Percentiles rank a stretch among this genome's conserved stretches.
phyloP scores from a whole-genome alignment of 306 rosid genomes.

The Coriaria nepalensis region DNA sequence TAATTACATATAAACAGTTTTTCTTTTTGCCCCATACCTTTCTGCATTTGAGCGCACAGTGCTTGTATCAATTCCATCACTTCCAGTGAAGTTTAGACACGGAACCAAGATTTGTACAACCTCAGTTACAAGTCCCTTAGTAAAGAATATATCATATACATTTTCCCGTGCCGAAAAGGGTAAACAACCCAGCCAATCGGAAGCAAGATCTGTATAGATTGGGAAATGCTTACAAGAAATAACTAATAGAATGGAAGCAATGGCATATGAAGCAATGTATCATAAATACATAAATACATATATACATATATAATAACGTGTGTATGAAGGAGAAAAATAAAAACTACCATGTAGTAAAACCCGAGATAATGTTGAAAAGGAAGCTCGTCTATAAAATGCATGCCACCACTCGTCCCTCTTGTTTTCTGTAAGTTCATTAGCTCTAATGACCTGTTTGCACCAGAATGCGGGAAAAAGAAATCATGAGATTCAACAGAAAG shows the following conservation, averaged over 20 bases:
- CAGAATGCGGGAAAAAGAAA: slow-evolving; percentile 13
- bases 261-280: too few species aligned
- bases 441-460: slow-evolving; percentile 29
- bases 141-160: slow-evolving; percentile 72
- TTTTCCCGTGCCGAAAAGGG: slow-evolving; percentile 51
- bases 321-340: slow-evolving; percentile 5
- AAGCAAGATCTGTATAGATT: slow-evolving; percentile 62
- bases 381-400: slow-evolving; percentile 54
- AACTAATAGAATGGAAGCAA: too few species aligned
- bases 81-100: slow-evolving; percentile 38
- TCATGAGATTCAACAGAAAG: slow-evolving; percentile 1
- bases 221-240: too few species aligned
- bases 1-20: not conserved
- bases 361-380: slow-evolving; percentile 58
- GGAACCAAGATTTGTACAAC: slow-evolving; percentile 77
- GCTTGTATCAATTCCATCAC: slow-evolving; percentile 37
- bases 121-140: slow-evolving; percentile 43
- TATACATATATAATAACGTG: too few species aligned
- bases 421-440: slow-evolving; percentile 33
- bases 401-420: slow-evolving; percentile 53
- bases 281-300: too few species aligned
- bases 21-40: slow-evolving; percentile 34
- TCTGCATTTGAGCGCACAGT: slow-evolving; percentile 51
- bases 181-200: slow-evolving; percentile 78
- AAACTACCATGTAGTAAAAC: slow-evolving; percentile 56